Base-by-base conservation (phyloP, 164 flowering plant genomes). In the Vitis riparia region DNA sequence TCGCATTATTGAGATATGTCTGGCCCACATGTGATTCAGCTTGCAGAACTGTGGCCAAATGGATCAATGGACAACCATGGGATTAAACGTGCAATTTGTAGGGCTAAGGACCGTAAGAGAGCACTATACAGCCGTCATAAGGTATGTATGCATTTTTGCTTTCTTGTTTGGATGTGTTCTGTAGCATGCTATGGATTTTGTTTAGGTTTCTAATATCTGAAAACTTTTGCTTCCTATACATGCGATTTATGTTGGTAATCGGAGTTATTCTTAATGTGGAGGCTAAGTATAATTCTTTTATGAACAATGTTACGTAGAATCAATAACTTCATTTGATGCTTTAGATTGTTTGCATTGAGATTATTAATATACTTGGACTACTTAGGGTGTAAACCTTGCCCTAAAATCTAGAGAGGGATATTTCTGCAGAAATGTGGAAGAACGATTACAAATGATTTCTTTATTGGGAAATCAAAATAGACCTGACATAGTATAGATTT, bases 51-150 rank as follows among this genome's bases (percentile, higher is more conserved):
- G 75, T 95, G 99, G 99, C 98, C 99, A 64, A 83, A 68, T 78
- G 95, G 97, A 73, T 70, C 73, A 50, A 93, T 95, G 94, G 97
- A 95, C 85, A 90, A 87, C 73, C 84, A 84, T 84, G 94, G 94
- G 50, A 91, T 95, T 30, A 93, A 89, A 76, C 83, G 84, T 66
- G 98, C 92, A 68, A 87, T 95, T 55, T 87, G 88, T 66, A 85
- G 86, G 77, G 90, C 97, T 30, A 95, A 91, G 76, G 95, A 87
- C 63, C 83, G 97, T 69, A 85, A 78, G 79, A 86, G 82, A 57
- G 79, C 80, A 51, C 13, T 80, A 50, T 63, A 80, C 68, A 65
- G 64, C 55, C 81, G 77, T 16, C 78, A 76, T 23, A 84, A 85
- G 89, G 97, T 92, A 77, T 59, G 13, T 15, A 14, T 19, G n/a